Evolutionary conservation across 2,329 filamentous ascomycete species (phyloP), one percentile per base, ranked within the genome.

Genomic region (Lecanicillium sp.): DNA sequence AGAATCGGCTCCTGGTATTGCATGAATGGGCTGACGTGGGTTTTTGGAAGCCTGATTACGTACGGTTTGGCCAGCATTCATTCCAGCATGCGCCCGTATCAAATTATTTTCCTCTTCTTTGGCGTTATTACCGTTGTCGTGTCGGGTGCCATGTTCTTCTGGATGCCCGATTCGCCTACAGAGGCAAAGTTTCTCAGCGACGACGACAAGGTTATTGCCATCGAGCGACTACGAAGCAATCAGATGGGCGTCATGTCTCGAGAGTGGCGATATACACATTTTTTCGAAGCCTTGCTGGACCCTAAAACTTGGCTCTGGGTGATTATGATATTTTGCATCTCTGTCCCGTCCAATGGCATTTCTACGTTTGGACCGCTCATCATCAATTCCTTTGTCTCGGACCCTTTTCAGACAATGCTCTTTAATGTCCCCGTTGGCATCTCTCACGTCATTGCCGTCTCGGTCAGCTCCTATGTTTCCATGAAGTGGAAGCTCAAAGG

Each of bases 231-330:
- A 17, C 65, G 71, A 10, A 63, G 63, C 36, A 76, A 77, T 49
- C 71, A 76, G 42, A 73, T 71, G 61, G 72, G 72, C 2, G 61
- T 74, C 19, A 63, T 69, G 41, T 71, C 65, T 2, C 65, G 66
- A 4, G 62, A 72, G 42, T 77, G 70, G 69, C 63, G 68, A 17
- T 68, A 62, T 49, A 55, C 64, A 12, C 72, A 77, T 42, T 58
- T 74, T 4, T 56, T 60, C 33, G 79, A 82, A 48, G 64, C 75
- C 0, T 52, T 71, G 10, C 45, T 66, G 1, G 77, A 81, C 43
- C 46, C 65, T n/a, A 80, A 81, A 53, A 77, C 74, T 0, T 81
- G 72, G 71, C 57, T 73, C 19, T 77, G 73, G 71, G 69, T 77
- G 20, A 47, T 53, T n/a, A 61, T 74, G 57, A 65, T 73, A 46